Percentiles rank a stretch among this genome's conserved stretches.
These are phyloP conservation scores for Hevea brasiliensis DNA, from an alignment of 345 rosid species.

Conservation along the genomic window DNA sequence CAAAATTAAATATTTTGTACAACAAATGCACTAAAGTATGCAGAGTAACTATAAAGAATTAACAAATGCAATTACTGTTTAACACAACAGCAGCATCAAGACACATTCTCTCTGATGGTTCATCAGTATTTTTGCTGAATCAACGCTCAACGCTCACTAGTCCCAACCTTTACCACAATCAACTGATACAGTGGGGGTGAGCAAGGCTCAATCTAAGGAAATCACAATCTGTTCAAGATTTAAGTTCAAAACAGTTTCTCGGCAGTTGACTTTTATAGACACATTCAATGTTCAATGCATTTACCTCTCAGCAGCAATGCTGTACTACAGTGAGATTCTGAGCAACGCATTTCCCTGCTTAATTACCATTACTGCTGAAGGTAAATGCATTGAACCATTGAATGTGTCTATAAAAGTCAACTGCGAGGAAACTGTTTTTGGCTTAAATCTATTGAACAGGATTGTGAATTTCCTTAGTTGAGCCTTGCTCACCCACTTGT, in stretches of 20 bases:
- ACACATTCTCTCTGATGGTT: neutral
- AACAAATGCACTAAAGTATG: neutral
- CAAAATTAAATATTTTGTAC: neutral
- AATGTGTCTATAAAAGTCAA: conserved; percentile 64
- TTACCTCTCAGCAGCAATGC: conserved; percentile 93
- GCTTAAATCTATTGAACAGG: conserved; percentile 79
- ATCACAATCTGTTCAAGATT: conserved; percentile 81
- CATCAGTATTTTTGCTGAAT: neutral
- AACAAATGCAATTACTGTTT: neutral
- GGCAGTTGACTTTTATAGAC: conserved; percentile 73
- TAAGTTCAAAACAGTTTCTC: conserved; percentile 88
- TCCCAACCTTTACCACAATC: neutral
- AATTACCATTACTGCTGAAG: conserved; percentile 71
- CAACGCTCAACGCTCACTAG: neutral
- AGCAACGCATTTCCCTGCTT: conserved; percentile 78
- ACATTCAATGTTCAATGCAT: conserved; percentile 61
- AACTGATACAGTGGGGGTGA: neutral
- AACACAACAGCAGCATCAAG: neutral
- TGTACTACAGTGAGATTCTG: conserved; percentile 80
- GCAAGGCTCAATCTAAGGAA: conserved; percentile 54
- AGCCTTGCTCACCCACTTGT: conserved; percentile 26
- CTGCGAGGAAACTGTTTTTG: conserved; percentile 92
- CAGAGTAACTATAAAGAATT: neutral
- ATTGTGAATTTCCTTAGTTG: conserved; percentile 63
- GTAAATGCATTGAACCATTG: conserved; percentile 75